phyloP scores from a whole-genome alignment of 2,329 filamentous ascomycete species.

The Hymenoscyphus infarciens region DNA sequence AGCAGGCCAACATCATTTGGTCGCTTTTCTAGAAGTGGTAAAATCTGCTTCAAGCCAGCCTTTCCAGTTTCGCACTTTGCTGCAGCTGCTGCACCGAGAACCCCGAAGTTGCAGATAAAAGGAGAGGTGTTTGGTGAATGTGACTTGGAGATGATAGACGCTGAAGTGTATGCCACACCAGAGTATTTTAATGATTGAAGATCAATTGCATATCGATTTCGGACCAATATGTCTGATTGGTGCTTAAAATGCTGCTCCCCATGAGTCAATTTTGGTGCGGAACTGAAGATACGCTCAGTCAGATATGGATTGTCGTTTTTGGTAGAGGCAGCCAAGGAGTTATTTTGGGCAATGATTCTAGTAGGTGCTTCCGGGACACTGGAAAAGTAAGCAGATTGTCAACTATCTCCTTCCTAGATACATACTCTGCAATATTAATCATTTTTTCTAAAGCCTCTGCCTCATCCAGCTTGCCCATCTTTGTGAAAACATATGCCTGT shows the following conservation, averaged over 20 bases:
- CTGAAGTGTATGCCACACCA: slow-evolving; percentile 53
- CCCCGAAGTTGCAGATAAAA: slow-evolving; percentile 53
- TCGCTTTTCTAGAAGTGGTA: slow-evolving; percentile 66
- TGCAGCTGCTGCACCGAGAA: slow-evolving; percentile 71
- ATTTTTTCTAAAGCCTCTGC: slow-evolving; percentile 59
- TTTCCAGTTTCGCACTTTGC: slow-evolving; percentile 61
- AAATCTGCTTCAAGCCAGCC: slow-evolving; percentile 64
- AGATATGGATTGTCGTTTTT: slow-evolving; percentile 62
- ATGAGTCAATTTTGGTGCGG: slow-evolving; percentile 48
- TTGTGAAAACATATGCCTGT: slow-evolving; percentile 68
- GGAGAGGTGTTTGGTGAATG: slow-evolving; percentile 47
- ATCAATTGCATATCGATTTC: slow-evolving; percentile 62
- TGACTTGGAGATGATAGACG: slow-evolving; percentile 42
- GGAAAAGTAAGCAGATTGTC: slow-evolving; percentile 31
- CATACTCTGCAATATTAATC: slow-evolving; percentile 61
- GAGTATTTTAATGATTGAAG: slow-evolving; percentile 64
- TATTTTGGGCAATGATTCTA: slow-evolving; percentile 63
- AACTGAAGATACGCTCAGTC: slow-evolving; percentile 58
- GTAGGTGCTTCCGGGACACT: slow-evolving; percentile 68
- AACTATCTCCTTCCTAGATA: neutral
- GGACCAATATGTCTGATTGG: slow-evolving; percentile 58
- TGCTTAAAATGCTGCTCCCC: slow-evolving; percentile 69
- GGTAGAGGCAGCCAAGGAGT: slow-evolving; percentile 46
- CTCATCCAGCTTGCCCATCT: slow-evolving; percentile 62
- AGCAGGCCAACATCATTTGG: slow-evolving; percentile 78